These are phyloP conservation scores for Penicillium angulare DNA, from an alignment of 495 filamentous ascomycete species.

Conservation along the genomic window DNA sequence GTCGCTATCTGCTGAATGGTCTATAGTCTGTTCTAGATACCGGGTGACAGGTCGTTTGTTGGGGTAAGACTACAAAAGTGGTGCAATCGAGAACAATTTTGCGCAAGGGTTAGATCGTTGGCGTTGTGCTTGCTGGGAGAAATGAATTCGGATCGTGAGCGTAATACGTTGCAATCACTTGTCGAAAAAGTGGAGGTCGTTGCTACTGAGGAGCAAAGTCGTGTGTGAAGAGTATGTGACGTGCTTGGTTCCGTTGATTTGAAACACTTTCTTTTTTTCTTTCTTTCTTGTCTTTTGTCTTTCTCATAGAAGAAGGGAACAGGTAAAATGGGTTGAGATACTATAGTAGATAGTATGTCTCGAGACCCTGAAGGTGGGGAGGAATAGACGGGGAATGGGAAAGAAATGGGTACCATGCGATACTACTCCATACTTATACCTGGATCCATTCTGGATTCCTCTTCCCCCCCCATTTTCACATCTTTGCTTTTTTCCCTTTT, in stretches of 20 bases:
- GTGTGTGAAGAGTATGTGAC: constrained; percentile 2
- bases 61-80: constrained; percentile 18
- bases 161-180: constrained; percentile 3
- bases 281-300: constrained; percentile 6
- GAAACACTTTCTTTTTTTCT: constrained; percentile 9
- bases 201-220: constrained; percentile 19
- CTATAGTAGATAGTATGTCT: too few species aligned
- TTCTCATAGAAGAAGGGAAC: not conserved
- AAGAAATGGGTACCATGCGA: too few species aligned
- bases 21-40: not conserved
- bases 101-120: constrained; percentile 7
- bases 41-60: not conserved
- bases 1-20: constrained; percentile 9
- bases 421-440: too few species aligned
- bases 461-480: too few species aligned
- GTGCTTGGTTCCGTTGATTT: constrained; percentile 4
- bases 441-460: too few species aligned
- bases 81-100: constrained; percentile 9
- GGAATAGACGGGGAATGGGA: too few species aligned
- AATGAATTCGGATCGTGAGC: not conserved
- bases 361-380: too few species aligned
- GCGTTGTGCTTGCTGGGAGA: constrained; percentile 6
- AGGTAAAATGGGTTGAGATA: too few species aligned
- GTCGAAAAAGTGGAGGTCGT: not conserved
- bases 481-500: too few species aligned